A percentile compares a stretch with the other conserved stretches of the same genome.
Evolutionary conservation across 306 rosid species (phyloP).

Genomic region (Abrus precatorius): DNA sequence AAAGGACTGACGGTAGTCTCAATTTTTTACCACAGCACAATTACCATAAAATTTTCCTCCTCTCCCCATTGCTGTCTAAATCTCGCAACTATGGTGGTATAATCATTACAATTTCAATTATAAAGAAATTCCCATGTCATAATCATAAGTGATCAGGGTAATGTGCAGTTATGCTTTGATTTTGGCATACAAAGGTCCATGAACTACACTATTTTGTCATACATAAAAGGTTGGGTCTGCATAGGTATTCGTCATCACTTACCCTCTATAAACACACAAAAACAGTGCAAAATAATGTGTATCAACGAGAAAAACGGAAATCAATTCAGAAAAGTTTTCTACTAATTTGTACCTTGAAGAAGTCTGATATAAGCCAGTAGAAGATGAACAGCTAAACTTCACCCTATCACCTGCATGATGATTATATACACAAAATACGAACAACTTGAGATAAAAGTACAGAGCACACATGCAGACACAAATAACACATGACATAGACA

Average conservation of each 20-base stretch:
- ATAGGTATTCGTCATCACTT: neutral
- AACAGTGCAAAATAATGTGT: neutral
- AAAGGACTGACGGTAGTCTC: neutral
- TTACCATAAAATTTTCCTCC: conserved; percentile 6
- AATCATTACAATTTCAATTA: conserved; percentile 21
- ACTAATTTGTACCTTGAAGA: conserved; percentile 65
- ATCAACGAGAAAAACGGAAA: conserved; percentile 20
- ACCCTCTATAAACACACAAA: conserved; percentile 4
- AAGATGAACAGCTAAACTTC: conserved; percentile 61
- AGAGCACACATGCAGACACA: neutral
- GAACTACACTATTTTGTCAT: conserved; percentile 9
- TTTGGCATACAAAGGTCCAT: conserved; percentile 11
- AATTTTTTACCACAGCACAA: conserved; percentile 18
- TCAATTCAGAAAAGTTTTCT: neutral
- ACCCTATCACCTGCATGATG: conserved; percentile 84
- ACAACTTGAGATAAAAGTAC: conserved; percentile 10
- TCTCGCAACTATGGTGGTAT: neutral
- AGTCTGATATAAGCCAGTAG: conserved; percentile 60
- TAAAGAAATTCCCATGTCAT: neutral
- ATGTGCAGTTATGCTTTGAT: conserved; percentile 10
- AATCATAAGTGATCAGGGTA: neutral
- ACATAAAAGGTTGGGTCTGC: conserved; percentile 12
- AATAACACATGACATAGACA: neutral
- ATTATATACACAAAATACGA: conserved; percentile 44
- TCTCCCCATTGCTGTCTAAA: neutral